Base-by-base conservation (phyloP, 805 yeast species). In the Scheffersomyces spartinae region DNA sequence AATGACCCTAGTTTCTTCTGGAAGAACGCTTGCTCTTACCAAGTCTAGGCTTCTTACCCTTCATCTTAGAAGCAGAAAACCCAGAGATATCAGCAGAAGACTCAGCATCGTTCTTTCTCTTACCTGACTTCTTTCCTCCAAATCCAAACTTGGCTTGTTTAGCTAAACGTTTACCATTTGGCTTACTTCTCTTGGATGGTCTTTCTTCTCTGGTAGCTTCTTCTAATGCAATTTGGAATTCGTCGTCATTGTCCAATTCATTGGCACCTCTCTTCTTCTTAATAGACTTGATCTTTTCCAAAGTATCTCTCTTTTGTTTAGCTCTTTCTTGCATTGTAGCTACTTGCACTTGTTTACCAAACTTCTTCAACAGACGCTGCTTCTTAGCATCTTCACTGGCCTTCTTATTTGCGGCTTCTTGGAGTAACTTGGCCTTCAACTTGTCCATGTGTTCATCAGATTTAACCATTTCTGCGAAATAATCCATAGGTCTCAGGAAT, bases 391-490 rank as follows among this genome's bases (percentile, higher is more conserved):
- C 95, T 55, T 82, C 88, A 28, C 85, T 68, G 1, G 94, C 95
- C 55, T 79, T 81, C 72, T 83, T 83, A 50, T 78, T 80, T 29
- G 77, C 65, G 16, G 78, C 79, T 49, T 84, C 95, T 36, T 72
- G 68, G 22, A 85, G 64, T 40, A 88, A 66, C 55, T 82, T 84
- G 44, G 64, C 59, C 64, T 83, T 85, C 47, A 91, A 68, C 55
- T 74, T 82, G 46, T 84, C 95, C 98, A 91, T 91, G 55, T 91
- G 99, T 52, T 84, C 95, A 53, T 91, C 98, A 28, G 86, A 77
- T 61, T 91, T 91, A 32, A 85, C 82, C 98, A 91, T 91, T 57
- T 91, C 98, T 11, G 98, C 99, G 59, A 91, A 91, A 53, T 83
- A 91, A 50, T 91, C 98, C 43, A 71, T 60, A 18, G 99, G 99